Base-by-base conservation (phyloP, 2,329 filamentous ascomycete genomes). In the Fusarium chaquense region DNA sequence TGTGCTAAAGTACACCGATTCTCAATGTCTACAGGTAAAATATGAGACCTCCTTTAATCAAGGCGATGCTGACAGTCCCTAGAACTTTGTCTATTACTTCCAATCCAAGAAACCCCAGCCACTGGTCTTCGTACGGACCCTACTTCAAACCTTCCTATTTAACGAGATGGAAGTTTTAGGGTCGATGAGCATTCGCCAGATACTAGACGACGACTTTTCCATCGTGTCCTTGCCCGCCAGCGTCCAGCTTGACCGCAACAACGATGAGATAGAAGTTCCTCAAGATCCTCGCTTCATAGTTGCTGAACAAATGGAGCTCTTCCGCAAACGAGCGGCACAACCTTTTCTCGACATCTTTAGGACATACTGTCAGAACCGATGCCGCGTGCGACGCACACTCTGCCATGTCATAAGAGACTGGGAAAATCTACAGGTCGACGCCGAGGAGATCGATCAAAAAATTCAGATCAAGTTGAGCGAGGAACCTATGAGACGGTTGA, bases 301-400 rank as follows among this genome's bases (percentile, higher is more conserved):
- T 65, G 88, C 92, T 0, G 84, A 88, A 54, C 84, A 90, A 53
- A 93, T 97, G 85, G 92, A 97, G 71, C 75, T 83, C 2, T 91
- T 91, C 73, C 85, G 89, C 15, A 83, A 87, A 65, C 81, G 86
- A 30, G 86, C 87, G 2, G 88, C 85, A 7, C 83, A 93, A 78
- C 89, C 91, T 0, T 98, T 94, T 75, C 83, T 97, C 20, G 94
- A 98, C 70, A 86, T 97, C 18, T 90, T 96, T 74, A 89, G 94
- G 49, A 91, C 92, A 10, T 85, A 96, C 20, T 97, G 94, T 74
- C 93, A 98, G 77, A 99, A 98, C 76, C 86, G 94, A 54, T 97
- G 93, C 76, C 91, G 96, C 3, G 89, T 97, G 43, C 89, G 96
- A n/a, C 89, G 96, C 36, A 94, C 91, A n/a, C 85, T 99, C 11